Evolutionary conservation across 345 rosid species (phyloP), one percentile per base, ranked within the genome.

Genomic region (Pseudoturritis turrita): DNA sequence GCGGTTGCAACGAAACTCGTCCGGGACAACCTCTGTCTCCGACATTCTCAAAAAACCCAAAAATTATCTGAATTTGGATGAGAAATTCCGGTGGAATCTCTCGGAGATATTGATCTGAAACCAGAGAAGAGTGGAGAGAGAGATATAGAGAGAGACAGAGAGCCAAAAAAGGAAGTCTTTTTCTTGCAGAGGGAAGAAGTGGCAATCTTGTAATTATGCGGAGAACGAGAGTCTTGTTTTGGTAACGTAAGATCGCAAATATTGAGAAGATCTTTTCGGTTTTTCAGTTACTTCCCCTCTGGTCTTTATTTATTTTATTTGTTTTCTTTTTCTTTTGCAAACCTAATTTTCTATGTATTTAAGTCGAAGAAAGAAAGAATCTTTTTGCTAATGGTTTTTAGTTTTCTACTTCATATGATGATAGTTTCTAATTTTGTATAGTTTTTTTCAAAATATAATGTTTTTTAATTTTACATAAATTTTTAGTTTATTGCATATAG

Each of bases 1-100:
- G 60, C 99, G 78, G 57, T 88, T 88, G 64, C 99, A 95, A 59
- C 98, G 90, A 26, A 87, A 84, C 77, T 89, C 85, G 75, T 95
- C 97, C 17, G 97, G 93, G 44, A 86, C 71, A 12, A 75, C 80
- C 22, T 77, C 87, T 28, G 44, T 84, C 71, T 71, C 82, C 84
- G 82, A 77, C 85, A 82, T 82, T 80, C 55, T 46, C 7, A 10
- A 59, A 13, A 74, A 11, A 18, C 77, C 72, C 15, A 50, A 36
- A 68, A 82, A 63, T 25, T 29, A 6, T 36, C 50, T 1, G 22
- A 28, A 22, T 22, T 52, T 69, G 51, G 65, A 14, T 55, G 58
- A 44, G 44, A 75, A 78, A 63, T 10, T 51, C 14, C 26, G 25
- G 21, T 6, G 46, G 68, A 62, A 18, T 39, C 8, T 4, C 39